Evolutionary conservation across 2,329 filamentous ascomycete genomes (phyloP), one percentile per base, ranked within the genome.

Genomic region (Beauveria sp.): DNA sequence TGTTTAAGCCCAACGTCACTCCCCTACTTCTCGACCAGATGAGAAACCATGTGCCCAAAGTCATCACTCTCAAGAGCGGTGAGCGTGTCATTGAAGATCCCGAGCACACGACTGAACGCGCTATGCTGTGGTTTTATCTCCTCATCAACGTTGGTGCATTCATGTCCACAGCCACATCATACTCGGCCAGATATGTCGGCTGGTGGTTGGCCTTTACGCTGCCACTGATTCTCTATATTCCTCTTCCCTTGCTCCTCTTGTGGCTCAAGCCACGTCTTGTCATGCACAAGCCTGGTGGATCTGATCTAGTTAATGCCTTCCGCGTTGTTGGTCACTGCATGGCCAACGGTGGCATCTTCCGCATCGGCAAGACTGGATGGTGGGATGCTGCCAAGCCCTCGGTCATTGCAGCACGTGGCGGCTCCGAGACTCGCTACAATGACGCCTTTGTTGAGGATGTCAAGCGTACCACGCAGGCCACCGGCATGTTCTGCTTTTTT

Each of bases 1-100:
- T 79, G 73, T 90, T 91, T 79, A 92, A 92, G 76, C 76, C 86
- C 45, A 91, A 90, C 65, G 86, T 92, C 43, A 84, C 86, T 0
- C 86, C 86, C 0, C 74, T 88, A 20, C 80, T 90, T 30, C 83
- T 87, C 12, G 87, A 90, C 65, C 86, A 90, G 68, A 81, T 87
- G 68, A 79, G 75, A 3, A 78, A 80, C 24, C 83, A 82, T 5
- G 81, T 80, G 34, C 67, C 70, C 28, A 67, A 61, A 2, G 65
- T 69, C 46, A 58, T 63, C 34, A 69, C 66, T 0, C 78, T 81
- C 10, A 68, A 69, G 47, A 81, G 74, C 3, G 87, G 87, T 20
- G 84, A 88, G 69, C 80, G 83, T 22, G 84, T 89, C 34, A 87
- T 90, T 54, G 78, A 87, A n/a, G 86, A 89, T 64, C 86, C 86